These are phyloP conservation scores for Pseudognaphalium luteoalbum DNA, from an alignment of 129 eudicot species.

Conservation along the genomic window DNA sequence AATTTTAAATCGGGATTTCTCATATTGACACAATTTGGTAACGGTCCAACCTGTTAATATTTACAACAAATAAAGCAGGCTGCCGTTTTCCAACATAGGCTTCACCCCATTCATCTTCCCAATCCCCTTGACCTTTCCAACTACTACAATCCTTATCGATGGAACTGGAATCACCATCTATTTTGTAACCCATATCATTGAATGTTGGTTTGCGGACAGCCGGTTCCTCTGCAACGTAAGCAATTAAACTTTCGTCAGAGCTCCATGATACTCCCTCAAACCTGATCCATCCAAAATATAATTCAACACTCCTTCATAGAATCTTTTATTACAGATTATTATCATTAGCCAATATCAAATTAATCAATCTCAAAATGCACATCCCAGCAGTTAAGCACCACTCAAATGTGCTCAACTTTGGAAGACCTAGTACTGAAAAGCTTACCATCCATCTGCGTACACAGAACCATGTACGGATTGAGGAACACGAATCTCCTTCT, in stretches of 20 bases:
- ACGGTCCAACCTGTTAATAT: constrained; percentile 54
- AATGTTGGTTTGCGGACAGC: constrained; percentile 63
- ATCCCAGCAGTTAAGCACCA: background rate
- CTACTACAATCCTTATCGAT: constrained; percentile 71
- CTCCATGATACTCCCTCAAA: constrained; percentile 98
- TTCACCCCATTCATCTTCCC: constrained; percentile 99
- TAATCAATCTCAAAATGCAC: background rate
- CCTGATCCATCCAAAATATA: constrained; percentile 45
- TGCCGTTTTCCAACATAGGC: constrained; percentile 81
- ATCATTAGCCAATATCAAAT: background rate
- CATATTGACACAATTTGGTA: constrained; percentile 19
- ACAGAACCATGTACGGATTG: constrained; percentile 86
- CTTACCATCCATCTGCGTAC: constrained; percentile 93
- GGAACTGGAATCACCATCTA: constrained; percentile 44
- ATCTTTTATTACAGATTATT: background rate
- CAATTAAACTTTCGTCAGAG: constrained; percentile 78
- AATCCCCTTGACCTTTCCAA: constrained; percentile 97
- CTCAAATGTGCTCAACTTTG: background rate
- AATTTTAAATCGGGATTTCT: constrained; percentile 6
- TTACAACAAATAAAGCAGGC: constrained; percentile 78
- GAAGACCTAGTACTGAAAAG: constrained; percentile 8
- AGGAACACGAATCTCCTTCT: constrained; percentile 75
- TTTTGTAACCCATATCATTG: constrained; percentile 61
- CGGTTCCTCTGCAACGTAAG: constrained; percentile 96
- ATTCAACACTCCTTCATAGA: background rate